Base-by-base conservation (phyloP, 768 basidiomycete genomes). In the Termitomyces sp. region DNA sequence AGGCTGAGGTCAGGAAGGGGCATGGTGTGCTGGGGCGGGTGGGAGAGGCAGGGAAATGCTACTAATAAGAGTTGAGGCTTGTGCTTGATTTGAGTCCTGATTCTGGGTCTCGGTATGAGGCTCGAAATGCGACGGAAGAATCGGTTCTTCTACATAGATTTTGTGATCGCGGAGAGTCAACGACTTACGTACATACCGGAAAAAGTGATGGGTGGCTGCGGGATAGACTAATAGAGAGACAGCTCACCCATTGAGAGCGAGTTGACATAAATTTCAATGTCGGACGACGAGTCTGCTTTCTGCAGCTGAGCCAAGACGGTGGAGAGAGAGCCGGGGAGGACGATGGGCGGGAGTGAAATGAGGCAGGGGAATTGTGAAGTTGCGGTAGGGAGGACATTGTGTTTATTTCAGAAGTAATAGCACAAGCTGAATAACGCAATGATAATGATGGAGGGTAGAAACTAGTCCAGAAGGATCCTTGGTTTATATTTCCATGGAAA, bases 191-290 rank as follows among this genome's bases (percentile, higher is more conserved):
- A 49, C 48, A 31, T n/a, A n/a, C n/a, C n/a, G 5, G 47, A 31
- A 49, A 49, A 49, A 49, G 29, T 49, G 22, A 49, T 49, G 8
- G 47, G 47, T 49, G 48, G n/a, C 31, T 33, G 10, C 29, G 29
- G 5, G 48, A 49, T 16, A 44, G 31, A 45, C 37, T 15, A 6
- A 46, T 18, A 26, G 34, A 55, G 15, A 47, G 61, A 48, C 9
- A 70, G 71, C 57, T 72, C 66, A 55, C 71, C 66, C 58, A 73
- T 62, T 24, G 67, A 68, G 45, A 71, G 68, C 47, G 66, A 65
- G 51, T 68, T 67, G 45, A 75, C 65, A 54, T 73, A 74, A 18
- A 75, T 74, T 60, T 75, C 74, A 36, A 75, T 67, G 26, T 67
- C 66, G n/a, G 60, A 62, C 37, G 64, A 64, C 20, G 61, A 59